These are phyloP conservation scores for Sporisorium reilianum DNA, from an alignment of 1,284 basidiomycete species.

Conservation along the genomic window DNA sequence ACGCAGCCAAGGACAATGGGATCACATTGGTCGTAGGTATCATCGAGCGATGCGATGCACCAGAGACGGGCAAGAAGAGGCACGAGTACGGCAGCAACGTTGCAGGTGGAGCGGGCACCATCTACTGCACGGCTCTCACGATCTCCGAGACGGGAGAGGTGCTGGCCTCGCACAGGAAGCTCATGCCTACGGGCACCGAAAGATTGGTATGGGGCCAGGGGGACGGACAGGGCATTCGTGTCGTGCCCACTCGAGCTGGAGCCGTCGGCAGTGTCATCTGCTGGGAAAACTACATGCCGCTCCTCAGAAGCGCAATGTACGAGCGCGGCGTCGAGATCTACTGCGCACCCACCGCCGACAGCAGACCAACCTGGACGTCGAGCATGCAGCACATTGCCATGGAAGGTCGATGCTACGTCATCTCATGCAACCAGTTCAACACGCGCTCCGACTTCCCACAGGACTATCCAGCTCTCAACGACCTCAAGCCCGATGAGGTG, in stretches of 20 bases:
- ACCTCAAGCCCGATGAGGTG: conserved; percentile 71
- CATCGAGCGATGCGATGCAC: conserved; percentile 74
- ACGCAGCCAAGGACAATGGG: conserved; percentile 37
- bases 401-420: conserved; percentile 81
- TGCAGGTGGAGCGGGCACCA: conserved; percentile 73
- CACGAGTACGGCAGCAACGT: conserved; percentile 37
- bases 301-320: conserved; percentile 75
- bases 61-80: conserved; percentile 31
- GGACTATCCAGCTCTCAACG: conserved; percentile 71
- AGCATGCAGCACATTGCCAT: conserved; percentile 80
- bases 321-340: conserved; percentile 77
- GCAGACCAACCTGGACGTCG: conserved; percentile 76
- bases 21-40: conserved; percentile 76
- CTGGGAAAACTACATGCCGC: conserved; percentile 78
- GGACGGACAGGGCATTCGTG: conserved; percentile 64
- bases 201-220: conserved; percentile 78
- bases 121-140: conserved; percentile 80
- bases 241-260: conserved; percentile 64
- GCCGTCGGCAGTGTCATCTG: conserved; percentile 39
- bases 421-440: conserved; percentile 75
- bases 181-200: conserved; percentile 79
- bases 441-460: conserved; percentile 73
- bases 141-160: conserved; percentile 75
- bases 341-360: conserved; percentile 80
- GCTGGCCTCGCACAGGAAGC: conserved; percentile 78